Evolutionary conservation across 2,329 filamentous ascomycete genomes (phyloP).

Genomic region (Calycina herbarum): DNA sequence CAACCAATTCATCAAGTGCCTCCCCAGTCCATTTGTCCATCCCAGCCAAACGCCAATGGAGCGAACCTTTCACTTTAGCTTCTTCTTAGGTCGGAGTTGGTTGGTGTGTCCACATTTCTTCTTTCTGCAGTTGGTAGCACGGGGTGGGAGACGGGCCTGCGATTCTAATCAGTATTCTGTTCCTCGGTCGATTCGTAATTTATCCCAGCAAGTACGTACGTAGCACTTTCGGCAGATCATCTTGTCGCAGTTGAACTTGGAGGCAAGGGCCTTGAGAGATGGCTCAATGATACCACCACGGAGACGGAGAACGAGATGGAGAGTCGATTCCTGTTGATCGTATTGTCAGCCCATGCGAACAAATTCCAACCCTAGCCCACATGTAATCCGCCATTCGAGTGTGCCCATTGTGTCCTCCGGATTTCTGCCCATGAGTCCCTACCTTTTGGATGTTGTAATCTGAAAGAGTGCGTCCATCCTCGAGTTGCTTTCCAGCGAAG

Average conservation of each 20-base stretch:
- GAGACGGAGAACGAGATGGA: slow-evolving; percentile 97
- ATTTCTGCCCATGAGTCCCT: slow-evolving; percentile 41
- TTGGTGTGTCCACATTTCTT: slow-evolving; percentile 99
- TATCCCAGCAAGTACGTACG: slow-evolving; percentile 59
- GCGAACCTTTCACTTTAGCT: slow-evolving; percentile 81
- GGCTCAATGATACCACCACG: slow-evolving; percentile 99
- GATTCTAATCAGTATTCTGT: slow-evolving; percentile 28
- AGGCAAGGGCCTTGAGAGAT: slow-evolving; percentile 95
- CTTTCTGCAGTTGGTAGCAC: slow-evolving; percentile 99
- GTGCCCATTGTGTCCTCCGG: background rate
- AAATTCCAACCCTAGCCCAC: background rate
- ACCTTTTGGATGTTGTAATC: slow-evolving; percentile 99
- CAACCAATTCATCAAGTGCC: slow-evolving; percentile 28
- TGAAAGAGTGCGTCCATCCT: slow-evolving; percentile 93
- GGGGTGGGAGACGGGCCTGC: slow-evolving; percentile 82
- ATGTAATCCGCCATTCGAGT: background rate
- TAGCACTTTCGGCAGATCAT: slow-evolving; percentile 99
- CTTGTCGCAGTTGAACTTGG: slow-evolving; percentile 99
- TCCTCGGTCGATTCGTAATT: background rate
- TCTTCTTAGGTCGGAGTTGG: slow-evolving; percentile 99
- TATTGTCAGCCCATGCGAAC: slow-evolving; percentile 23
- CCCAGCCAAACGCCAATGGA: slow-evolving; percentile 36
- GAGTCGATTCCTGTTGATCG: slow-evolving; percentile 79
- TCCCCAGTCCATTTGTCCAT: slow-evolving; percentile 20
- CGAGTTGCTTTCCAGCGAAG: slow-evolving; percentile 98